phyloP scores from a whole-genome alignment of 2,329 filamentous ascomycete genomes.

The Teratosphaeria destructans region DNA sequence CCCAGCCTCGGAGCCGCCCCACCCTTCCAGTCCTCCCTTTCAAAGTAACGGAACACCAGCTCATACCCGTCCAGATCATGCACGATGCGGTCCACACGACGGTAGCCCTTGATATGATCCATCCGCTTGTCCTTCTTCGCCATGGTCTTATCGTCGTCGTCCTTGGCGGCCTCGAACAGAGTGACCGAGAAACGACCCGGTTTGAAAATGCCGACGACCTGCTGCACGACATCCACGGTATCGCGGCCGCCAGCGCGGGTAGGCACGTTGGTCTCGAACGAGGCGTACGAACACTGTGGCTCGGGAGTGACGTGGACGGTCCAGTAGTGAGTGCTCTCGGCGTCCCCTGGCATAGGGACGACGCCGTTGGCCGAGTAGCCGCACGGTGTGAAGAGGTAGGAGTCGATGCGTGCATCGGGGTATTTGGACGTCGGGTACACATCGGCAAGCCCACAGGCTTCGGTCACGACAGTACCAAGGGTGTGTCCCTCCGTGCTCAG shows the following conservation, averaged over 20 bases:
- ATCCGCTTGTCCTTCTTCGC: conserved; percentile 44
- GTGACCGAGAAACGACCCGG: conserved; percentile 97
- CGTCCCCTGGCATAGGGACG: conserved; percentile 58
- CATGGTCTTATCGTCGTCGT: conserved; percentile 25
- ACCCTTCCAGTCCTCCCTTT: conserved; percentile 67
- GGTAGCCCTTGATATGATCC: conserved; percentile 76
- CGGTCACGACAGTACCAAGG: conserved; percentile 82
- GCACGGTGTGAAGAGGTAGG: conserved; percentile 92
- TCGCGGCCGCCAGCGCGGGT: conserved; percentile 67
- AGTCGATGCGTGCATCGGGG: conserved; percentile 85
- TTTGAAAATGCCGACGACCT: conserved; percentile 92
- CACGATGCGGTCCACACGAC: conserved; percentile 84
- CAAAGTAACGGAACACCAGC: conserved; percentile 91
- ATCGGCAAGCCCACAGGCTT: conserved; percentile 76
- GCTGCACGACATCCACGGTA: conserved; percentile 82
- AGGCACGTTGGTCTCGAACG: conserved; percentile 96
- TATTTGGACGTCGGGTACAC: conserved; percentile 82
- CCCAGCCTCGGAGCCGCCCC: conserved; percentile 54
- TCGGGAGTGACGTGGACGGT: conserved; percentile 97
- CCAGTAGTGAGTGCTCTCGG: conserved; percentile 67
- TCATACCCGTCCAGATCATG: conserved; percentile 97
- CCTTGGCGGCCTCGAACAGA: conserved; percentile 78
- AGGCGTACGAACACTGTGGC: conserved; percentile 92
- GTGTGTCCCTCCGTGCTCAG: conserved; percentile 89
- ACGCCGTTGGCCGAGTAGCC: conserved; percentile 97